Evolutionary conservation across 73 alveolate genomes (phyloP), one percentile per base, ranked within the genome.

Genomic region (Blepharisma japonicum): DNA sequence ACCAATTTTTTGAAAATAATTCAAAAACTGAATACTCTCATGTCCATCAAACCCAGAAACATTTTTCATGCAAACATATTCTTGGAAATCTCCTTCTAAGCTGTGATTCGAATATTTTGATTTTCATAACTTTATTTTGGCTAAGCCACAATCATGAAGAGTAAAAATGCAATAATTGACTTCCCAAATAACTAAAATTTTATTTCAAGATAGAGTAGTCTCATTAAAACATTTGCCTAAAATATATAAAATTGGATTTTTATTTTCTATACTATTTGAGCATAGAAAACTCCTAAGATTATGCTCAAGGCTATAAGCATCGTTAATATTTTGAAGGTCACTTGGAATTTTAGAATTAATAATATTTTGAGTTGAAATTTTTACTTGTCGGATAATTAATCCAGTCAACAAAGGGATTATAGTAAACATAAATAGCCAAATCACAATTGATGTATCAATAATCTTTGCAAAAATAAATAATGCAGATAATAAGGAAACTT

Each of bases 41-140:
- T 61, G 14, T 48, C 39, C 14, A 1, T 8, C 74, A 8, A 18
- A 14, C 38, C 5, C 11, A 0, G 14, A 20, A 20, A 14, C 14
- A 20, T 14, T 14, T 61, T 61, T 25, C 5, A 8, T 14, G 5
- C 18, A n/a, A 9, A 25, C 2, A 61, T 20, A 61, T 32, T 32
- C 18, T 39, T 61, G 74, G 4, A 61, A 61, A 18, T 61, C 74
- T 18, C n/a, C 14, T 8, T 61, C 74, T 8, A 61, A 48, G 23
- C 23, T 61, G 14, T n/a, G 11, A 3, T 5, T 25, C 0, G 11
- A 14, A 61, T 61, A 14, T 18, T n/a, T 61, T 25, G 14, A 2
- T 18, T n/a, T 61, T 3, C 74, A n/a, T 1, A 61, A 3, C 47
- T 61, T 61, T n/a, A 61, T 61, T 61, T 39, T 61, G 47, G 74